phyloP scores from a whole-genome alignment of 176 grass and related monocot genomes.

The Oryza glumipatula region DNA sequence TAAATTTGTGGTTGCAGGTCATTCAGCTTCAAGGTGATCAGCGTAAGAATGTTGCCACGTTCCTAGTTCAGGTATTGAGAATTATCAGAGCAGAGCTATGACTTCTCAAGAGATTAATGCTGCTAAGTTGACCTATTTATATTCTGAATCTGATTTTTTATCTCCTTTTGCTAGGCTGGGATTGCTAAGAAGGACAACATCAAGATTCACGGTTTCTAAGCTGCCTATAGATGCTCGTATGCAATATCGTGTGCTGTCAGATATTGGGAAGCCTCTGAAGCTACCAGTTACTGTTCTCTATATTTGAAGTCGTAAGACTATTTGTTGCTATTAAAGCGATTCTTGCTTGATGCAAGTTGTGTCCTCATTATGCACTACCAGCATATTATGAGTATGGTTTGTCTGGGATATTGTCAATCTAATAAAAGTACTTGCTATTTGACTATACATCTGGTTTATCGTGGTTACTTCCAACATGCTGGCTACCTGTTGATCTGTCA shows the following conservation, averaged over 20 bases:
- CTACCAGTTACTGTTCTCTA: slow-evolving; percentile 21
- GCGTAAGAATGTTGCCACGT: slow-evolving; percentile 77
- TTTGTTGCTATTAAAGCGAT: slow-evolving; percentile 30
- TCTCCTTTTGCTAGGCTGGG: slow-evolving; percentile 49
- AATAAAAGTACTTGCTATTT: slow-evolving; percentile 43
- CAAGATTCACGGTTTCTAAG: slow-evolving; percentile 81
- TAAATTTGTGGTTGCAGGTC: slow-evolving; percentile 29
- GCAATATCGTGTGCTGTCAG: background rate
- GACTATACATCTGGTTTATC: background rate
- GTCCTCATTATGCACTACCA: slow-evolving; percentile 12
- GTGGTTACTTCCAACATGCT: background rate
- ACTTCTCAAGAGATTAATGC: background rate
- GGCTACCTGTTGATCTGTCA: background rate
- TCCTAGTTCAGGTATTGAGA: slow-evolving; percentile 63
- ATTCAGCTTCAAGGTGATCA: slow-evolving; percentile 86
- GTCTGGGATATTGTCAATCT: slow-evolving; percentile 29
- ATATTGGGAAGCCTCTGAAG: slow-evolving; percentile 24
- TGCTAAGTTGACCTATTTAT: background rate
- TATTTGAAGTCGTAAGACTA: slow-evolving; percentile 35
- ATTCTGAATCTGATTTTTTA: background rate
- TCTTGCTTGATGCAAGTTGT: slow-evolving; percentile 66
- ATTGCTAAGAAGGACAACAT: slow-evolving; percentile 78
- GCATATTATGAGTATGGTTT: slow-evolving; percentile 42
- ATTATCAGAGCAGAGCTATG: background rate
- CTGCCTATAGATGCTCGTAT: slow-evolving; percentile 11